A percentile compares a stretch with the other conserved stretches of the same genome.
phyloP scores from a whole-genome alignment of 2,329 filamentous ascomycete genomes.

The Epichloe typhina region DNA sequence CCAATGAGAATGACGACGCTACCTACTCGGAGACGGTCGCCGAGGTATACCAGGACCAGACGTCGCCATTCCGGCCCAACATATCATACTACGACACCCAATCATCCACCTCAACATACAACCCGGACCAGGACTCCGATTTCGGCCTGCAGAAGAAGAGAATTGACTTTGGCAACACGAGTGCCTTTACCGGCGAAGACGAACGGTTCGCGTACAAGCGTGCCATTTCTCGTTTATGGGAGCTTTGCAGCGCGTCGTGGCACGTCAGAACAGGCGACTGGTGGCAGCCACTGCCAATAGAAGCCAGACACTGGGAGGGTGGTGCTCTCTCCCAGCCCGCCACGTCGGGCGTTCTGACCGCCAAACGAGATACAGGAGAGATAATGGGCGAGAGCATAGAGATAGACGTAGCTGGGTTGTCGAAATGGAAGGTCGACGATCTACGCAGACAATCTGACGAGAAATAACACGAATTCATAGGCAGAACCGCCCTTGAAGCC shows the following conservation, averaged over 20 bases:
- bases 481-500: no score
- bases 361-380: constrained; percentile 12
- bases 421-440: constrained; percentile 23
- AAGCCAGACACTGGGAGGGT: constrained; percentile 55
- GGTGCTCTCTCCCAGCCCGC: constrained; percentile 15
- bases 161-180: constrained; percentile 56
- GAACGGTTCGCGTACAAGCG: constrained; percentile 72
- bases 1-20: constrained; percentile 20
- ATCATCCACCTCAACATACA: constrained; percentile 32
- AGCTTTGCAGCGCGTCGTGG: constrained; percentile 64
- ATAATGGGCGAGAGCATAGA: constrained; percentile 21
- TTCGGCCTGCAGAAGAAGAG: constrained; percentile 28
- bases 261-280: constrained; percentile 51
- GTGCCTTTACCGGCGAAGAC: constrained; percentile 65
- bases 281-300: constrained; percentile 56
- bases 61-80: constrained; percentile 67
- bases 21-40: constrained; percentile 32
- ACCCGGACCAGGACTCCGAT: constrained; percentile 45
- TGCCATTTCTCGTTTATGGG: constrained; percentile 66
- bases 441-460: constrained; percentile 15
- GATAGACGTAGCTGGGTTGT: constrained; percentile 25
- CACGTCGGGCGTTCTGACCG: constrained; percentile 1
- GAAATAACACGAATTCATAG: not conserved
- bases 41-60: constrained; percentile 68
- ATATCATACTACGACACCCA: constrained; percentile 49